Evolutionary conservation across 768 basidiomycete genomes (phyloP), one percentile per base, ranked within the genome.

Genomic region (Amanita pallidorosea): DNA sequence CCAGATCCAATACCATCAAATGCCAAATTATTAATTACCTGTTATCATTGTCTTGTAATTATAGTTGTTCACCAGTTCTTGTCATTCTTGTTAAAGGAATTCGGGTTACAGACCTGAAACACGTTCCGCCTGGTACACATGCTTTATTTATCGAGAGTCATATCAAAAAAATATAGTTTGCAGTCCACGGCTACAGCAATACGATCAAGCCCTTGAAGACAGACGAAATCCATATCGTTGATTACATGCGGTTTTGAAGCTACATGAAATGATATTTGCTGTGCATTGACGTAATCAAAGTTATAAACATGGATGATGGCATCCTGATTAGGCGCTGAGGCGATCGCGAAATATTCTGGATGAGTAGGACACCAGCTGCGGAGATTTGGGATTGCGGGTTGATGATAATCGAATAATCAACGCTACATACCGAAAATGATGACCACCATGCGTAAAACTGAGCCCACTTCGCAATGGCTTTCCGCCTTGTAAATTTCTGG

Each of bases 351-450:
- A 58, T 82, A 83, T 49, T 85, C 81, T 8, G 85, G 74, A 61
- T 77, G 79, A 13, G 85, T 83, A 20, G 74, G 80, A 56, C 83
- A 88, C 88, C 88, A 90, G 45, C 87, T 89, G 13, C n/a, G 51
- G 18, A 51, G 52, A 52, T 25, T 49, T 52, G 45, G 50, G 49
- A 31, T 41, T 41, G 25, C 46, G 45, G 17, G 20, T 37, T 38
- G 33, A 35, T 18, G 43, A 20, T 20, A n/a, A n/a, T n/a, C n/a
- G n/a, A n/a, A 41, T 27, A 7, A 41, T 37, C 55, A 47, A n/a
- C 44, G 41, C 31, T 8, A 57, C 68, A 51, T 61, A 87, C 82
- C 87, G 74, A 66, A 91, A 90, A 38, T 71, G 67, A 54, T 79
- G 70, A 0, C 79, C 78, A 5, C 85, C 85, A 53, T 86, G 82